Evolutionary conservation across 805 yeast genomes (phyloP).

Genomic region (Pachysolen tannophilus): DNA sequence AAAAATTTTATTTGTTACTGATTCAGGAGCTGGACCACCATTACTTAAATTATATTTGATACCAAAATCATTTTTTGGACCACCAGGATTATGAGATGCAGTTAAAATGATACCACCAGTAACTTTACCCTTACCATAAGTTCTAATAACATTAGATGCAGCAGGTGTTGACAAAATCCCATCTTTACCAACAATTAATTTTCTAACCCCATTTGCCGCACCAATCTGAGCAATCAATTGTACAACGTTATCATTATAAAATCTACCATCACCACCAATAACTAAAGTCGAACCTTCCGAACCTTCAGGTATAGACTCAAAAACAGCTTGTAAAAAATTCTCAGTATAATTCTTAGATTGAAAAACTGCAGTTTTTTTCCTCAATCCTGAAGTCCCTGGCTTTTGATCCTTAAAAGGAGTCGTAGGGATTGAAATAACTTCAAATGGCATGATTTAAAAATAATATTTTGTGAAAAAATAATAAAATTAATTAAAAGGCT

Average conservation of each 20-base stretch:
- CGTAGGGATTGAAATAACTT: conserved; percentile 40
- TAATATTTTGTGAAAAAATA: too few species aligned
- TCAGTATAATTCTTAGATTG: conserved; percentile 77
- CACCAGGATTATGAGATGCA: conserved; percentile 98
- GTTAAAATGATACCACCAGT: conserved; percentile 96
- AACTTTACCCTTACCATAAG: conserved; percentile 38
- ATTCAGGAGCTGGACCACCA: conserved; percentile 98
- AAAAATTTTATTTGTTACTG: conserved; percentile 82
- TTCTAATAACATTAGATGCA: conserved; percentile 86
- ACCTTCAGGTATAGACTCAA: conserved; percentile 90
- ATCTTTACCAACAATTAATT: conserved; percentile 78
- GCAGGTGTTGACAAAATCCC: conserved; percentile 95
- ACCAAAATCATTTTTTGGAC: conserved; percentile 86
- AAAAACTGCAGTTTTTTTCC: conserved; percentile 86
- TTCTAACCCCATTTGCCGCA: conserved; percentile 86
- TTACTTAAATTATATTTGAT: conserved; percentile 91
- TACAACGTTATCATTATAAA: conserved; percentile 74
- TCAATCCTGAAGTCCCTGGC: conserved; percentile 96
- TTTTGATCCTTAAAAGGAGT: conserved; percentile 83
- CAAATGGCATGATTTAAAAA: conserved; percentile 5
- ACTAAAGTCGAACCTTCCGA: conserved; percentile 65
- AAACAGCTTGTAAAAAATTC: conserved; percentile 83
- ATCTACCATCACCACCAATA: conserved; percentile 96
- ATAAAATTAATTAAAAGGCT: too few species aligned
- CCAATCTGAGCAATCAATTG: conserved; percentile 76